Conservation (phyloP, 1,284 basidiomycete species). For the Vanrija sp. region DNA sequence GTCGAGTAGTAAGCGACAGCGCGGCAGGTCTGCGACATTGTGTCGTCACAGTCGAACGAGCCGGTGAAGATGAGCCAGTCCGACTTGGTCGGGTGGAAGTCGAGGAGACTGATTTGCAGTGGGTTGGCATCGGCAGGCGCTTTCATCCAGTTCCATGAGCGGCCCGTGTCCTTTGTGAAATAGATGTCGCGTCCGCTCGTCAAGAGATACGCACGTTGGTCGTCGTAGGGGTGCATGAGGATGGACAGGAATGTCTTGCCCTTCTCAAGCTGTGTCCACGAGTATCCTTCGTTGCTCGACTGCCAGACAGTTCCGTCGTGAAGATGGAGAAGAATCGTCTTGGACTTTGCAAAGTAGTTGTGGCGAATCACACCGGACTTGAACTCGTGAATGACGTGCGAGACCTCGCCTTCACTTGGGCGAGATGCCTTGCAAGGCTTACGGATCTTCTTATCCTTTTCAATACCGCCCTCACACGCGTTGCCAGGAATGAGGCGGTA, state of each 20-base stretch:
- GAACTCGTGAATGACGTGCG: constrained; percentile 60
- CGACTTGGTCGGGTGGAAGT: constrained; percentile 77
- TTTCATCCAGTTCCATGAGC: constrained; percentile 61
- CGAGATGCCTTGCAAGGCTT: constrained; percentile 60
- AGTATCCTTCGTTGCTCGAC: constrained; percentile 89
- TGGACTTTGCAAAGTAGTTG: constrained; percentile 58
- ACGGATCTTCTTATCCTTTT: constrained; percentile 65
- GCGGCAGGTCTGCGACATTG: constrained; percentile 56
- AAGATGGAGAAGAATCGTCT: constrained; percentile 82
- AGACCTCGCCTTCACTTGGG: constrained; percentile 64
- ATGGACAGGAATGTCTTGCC: constrained; percentile 71
- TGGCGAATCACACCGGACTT: constrained; percentile 66
- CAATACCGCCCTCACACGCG: constrained; percentile 62
- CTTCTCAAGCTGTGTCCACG: constrained; percentile 68
- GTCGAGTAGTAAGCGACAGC: constrained; percentile 68
- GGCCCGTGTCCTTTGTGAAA: constrained; percentile 79
- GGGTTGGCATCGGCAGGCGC: constrained; percentile 72
- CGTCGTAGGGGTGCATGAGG: constrained; percentile 74
- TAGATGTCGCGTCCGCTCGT: constrained; percentile 64
- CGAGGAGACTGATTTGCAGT: constrained; percentile 70
- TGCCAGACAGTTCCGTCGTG: constrained; percentile 79
- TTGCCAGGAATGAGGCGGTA: constrained; percentile 92
- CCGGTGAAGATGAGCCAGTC: constrained; percentile 92
- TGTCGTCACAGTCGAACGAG: constrained; percentile 60
- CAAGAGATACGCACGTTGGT: constrained; percentile 85